Evolutionary conservation across 2,329 filamentous ascomycete species (phyloP), one percentile per base, ranked within the genome.

Genomic region (Hypocrella siamensis): DNA sequence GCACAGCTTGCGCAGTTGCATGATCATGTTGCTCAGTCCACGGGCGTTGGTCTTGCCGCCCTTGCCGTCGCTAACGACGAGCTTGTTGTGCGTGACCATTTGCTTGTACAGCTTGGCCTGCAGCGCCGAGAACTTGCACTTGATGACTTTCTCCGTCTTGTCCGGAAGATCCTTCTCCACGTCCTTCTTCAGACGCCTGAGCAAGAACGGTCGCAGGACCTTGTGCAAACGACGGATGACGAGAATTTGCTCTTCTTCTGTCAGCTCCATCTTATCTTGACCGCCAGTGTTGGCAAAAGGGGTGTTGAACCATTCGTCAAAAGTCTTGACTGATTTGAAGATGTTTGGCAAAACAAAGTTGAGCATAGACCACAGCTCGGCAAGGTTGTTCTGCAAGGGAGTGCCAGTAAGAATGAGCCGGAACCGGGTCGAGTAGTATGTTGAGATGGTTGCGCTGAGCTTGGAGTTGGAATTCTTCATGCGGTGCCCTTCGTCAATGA

Each of bases 291-390:
- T 98, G 44, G 90, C 90, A 54, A 98, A 98, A 0, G 90, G 90
- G 17, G 90, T 98, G 53, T 96, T 98, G 74, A 98, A 98, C 90
- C 90, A 98, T 55, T 98, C 90, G 53, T 98, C 90, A 49, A 98
- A 98, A 2, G 88, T 96, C 53, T 90, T 94, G 39, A 88, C 85
- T 3, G 90, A 96, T 55, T 98, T 98, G 76, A 98, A 98, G 43
- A 98, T 98, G 45, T 84, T 96, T 3, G 90, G 90, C 30, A 98
- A 65, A 26, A 94, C 90, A 54, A 98, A 98, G 61, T 98, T 98
- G 48, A 98, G 79, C 65, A 98, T 78, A 17, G 90, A 84, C 90
- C 90, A 98, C 46, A 98, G 62, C 53, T 98, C 90, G 3, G 85
- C 76, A 26, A 98, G 65, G 52, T 96, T 98, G 62, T 98, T 98